Base-by-base conservation (phyloP, 2,329 filamentous ascomycete species). In the Geosmithia flava region DNA sequence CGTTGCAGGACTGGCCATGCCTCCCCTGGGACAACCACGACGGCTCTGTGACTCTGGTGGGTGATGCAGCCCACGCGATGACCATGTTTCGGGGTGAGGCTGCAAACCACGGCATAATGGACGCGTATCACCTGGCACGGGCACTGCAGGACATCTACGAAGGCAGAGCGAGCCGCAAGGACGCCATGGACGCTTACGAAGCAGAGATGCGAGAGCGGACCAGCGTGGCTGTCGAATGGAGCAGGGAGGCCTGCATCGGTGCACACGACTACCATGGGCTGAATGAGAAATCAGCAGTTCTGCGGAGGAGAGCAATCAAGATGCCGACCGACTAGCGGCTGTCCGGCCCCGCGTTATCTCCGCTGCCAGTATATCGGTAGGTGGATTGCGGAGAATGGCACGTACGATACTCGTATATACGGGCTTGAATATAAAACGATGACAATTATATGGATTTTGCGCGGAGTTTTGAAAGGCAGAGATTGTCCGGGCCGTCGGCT, bases 51-150 rank as follows among this genome's bases (percentile, higher is more conserved):
- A 72, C 72, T 1, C 57, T 79, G 1, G 62, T 69, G 3, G 75
- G 76, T 3, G 76, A 79, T 55, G 69, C 74, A 2, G 74, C 74
- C 0, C 75, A 79, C 56, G 69, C 74, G n/a, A 78, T 79, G 75
- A 75, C 73, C 29, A 76, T 77, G 73, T 76, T 62, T 47, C 60
- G 66, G 16, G 66, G 66, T 23, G 65, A 68, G 47, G 66, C 59
- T 1, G 61, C 58, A 7, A 68, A 68, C 48, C 65, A 68, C 49
- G 65, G 64, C 16, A 64, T 68, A 13, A 55, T 66, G n/a, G 65
- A 68, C 46, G 65, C 65, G 2, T 58, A 57, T 39, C 51, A 58
- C 39, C 55, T 68, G 39, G 48, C 52, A 15, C 52, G 55, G 41
- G 53, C 51, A 15, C 51, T 63, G n/a, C 50, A 50, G 16, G 47